Evolutionary conservation across 306 rosid species (phyloP), one percentile per base, ranked within the genome.

Genomic region (Cercis canadensis): DNA sequence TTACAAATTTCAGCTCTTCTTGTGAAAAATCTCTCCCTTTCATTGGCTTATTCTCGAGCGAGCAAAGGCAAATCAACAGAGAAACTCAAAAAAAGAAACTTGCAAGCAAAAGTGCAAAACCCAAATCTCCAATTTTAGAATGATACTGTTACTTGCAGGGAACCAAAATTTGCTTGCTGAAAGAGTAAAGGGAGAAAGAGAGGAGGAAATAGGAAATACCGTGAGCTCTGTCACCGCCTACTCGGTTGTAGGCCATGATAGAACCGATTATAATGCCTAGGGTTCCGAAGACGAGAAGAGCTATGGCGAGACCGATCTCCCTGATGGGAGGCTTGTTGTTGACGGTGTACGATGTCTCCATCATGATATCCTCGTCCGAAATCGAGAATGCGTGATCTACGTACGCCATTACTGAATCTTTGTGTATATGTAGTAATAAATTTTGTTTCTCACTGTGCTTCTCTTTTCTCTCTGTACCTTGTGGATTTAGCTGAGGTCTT

Each of bases 301-400:
- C 51, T 17, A 95, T 70, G 50, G 99, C 96, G 75, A 95, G 99
- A 11, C 87, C 96, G 85, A 95, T 91, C 92, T 95, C 99, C 58
- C 87, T 95, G 78, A 87, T 55, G 13, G 99, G 99, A 29, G 99
- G 96, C 36, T 57, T 85, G 82, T 92, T 85, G 84, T 89, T 95
- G 79, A 95, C 88, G 7, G 82, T 61, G 81, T 91, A 91, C 0
- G 99, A 85, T 19, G 86, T 77, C 73, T 63, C 99, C 82, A 95
- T 79, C 96, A 95, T 90, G 54, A 94, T 75, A 77, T 95, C 99
- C 70, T 95, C 99, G 71, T 95, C 99, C 1, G 97, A 76, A 31
- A 95, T 95, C 52, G 99, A 95, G 71, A 95, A 95, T 0, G 99
- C 96, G 72, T 95, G 97, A 81, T 95, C 99, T 1, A 95, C 97